These are phyloP conservation scores for Phytophthora ramorum DNA, from an alignment of 352 stramenopile species.

Conservation along the genomic window DNA sequence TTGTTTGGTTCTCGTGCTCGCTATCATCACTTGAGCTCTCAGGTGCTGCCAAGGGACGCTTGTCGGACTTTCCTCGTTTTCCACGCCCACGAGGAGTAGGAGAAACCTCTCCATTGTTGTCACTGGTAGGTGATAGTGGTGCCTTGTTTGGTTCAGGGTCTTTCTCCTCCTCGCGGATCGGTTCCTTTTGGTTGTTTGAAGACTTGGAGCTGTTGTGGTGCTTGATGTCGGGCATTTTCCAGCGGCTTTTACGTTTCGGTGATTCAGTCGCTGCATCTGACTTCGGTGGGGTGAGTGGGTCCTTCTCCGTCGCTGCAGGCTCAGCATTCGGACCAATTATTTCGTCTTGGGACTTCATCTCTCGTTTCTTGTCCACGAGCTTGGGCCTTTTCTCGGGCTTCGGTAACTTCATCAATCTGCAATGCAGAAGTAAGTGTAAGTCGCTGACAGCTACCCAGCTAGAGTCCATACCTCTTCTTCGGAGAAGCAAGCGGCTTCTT, in stretches of 20 bases:
- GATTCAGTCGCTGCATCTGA: conserved; percentile 19
- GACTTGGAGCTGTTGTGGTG: conserved; percentile 23
- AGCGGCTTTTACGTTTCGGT: conserved; percentile 31
- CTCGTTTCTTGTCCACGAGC: conserved; percentile 24
- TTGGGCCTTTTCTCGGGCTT: conserved; percentile 33
- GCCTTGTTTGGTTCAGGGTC: conserved; percentile 1
- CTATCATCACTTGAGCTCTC: conserved; percentile 27
- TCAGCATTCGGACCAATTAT: conserved; percentile 8
- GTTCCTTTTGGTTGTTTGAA: conserved; percentile 25
- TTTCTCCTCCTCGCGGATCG: conserved; percentile 20
- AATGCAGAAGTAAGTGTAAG: not conserved
- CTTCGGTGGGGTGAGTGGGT: conserved; percentile 23
- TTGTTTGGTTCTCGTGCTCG: conserved; percentile 38
- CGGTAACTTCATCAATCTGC: conserved; percentile 34
- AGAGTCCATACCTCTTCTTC: conserved; percentile 25
- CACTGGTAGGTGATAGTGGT: conserved; percentile 7
- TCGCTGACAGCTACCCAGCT: not conserved
- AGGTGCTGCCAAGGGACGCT: conserved; percentile 9
- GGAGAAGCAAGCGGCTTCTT: conserved; percentile 26
- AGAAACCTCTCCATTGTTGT: conserved; percentile 13
- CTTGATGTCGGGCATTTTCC: conserved; percentile 42
- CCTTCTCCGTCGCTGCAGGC: conserved; percentile 8
- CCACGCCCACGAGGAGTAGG: conserved; percentile 11
- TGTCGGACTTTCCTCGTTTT: conserved; percentile 9
- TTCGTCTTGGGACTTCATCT: conserved; percentile 20